Evolutionary conservation across 192 early-diverging fungal genomes (phyloP).

Genomic region (Coemansia sp.): DNA sequence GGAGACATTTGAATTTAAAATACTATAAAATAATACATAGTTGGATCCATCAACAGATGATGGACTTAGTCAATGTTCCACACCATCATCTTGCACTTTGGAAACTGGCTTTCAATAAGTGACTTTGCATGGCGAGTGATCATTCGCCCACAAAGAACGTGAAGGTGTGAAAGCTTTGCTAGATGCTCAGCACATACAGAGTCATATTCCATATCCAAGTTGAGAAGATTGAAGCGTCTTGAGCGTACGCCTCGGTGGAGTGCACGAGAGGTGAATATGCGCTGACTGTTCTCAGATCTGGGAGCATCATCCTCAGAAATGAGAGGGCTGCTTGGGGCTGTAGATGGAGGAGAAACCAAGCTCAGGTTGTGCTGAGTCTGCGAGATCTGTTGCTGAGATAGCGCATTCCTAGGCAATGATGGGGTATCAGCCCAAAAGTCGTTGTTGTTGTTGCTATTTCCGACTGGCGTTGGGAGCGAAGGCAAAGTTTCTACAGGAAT

Average conservation of each 20-base stretch:
- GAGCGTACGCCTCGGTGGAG: constrained; percentile 47
- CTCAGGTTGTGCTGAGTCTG: neutral
- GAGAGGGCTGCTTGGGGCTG: constrained; percentile 37
- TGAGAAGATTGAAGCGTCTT: constrained; percentile 49
- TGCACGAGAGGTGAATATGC: constrained; percentile 46
- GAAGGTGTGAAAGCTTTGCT: constrained; percentile 42
- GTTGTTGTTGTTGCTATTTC: neutral
- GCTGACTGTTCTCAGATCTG: constrained; percentile 15
- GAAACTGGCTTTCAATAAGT: constrained; percentile 51
- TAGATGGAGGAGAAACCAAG: constrained; percentile 25
- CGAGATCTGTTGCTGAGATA: constrained; percentile 7
- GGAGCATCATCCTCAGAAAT: constrained; percentile 11
- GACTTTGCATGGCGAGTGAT: constrained; percentile 54
- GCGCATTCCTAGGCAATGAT: constrained; percentile 37
- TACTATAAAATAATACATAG: too few relatives aligned
- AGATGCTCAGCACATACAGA: constrained; percentile 48
- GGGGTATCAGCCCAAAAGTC: constrained; percentile 50
- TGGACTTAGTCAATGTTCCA: constrained; percentile 42
- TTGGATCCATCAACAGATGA: too few relatives aligned
- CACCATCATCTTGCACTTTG: constrained; percentile 56
- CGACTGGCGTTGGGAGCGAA: neutral
- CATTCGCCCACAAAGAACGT: constrained; percentile 46
- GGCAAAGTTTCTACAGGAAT: neutral
- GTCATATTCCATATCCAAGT: constrained; percentile 56
- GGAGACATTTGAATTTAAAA: too few relatives aligned